Base-by-base conservation (phyloP, 345 rosid species). In the Pseudoturritis turrita region DNA sequence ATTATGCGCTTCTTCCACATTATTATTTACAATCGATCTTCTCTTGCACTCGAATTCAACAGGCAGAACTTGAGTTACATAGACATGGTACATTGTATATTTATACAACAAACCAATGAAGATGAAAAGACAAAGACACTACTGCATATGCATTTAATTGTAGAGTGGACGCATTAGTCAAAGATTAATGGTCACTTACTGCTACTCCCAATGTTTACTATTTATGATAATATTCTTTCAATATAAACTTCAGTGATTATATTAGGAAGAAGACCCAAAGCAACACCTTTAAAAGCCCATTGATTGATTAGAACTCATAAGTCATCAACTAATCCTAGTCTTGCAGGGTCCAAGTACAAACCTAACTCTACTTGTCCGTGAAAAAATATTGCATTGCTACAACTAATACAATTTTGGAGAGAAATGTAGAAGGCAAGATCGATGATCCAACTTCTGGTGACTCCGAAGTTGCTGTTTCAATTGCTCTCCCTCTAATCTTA, bases 321-420 rank as follows among this genome's bases (percentile, higher is more conserved):
- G n/a, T n/a, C n/a, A n/a, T n/a, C n/a, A n/a, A n/a, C n/a, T n/a
- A n/a, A n/a, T n/a, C n/a, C n/a, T n/a, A n/a, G n/a, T n/a, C n/a
- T n/a, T n/a, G n/a, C n/a, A n/a, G n/a, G n/a, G n/a, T n/a, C n/a
- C n/a, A n/a, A n/a, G n/a, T n/a, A n/a, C n/a, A n/a, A n/a, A n/a
- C n/a, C n/a, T n/a, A n/a, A n/a, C n/a, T n/a, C 74, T 75, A 75
- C 21, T 68, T 61, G 49, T 75, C 44, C 43, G 74, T 68, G 74
- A 57, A 81, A 73, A 78, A 85, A 72, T 81, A 83, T 67, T 88
- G 92, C 96, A 89, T 91, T 26, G 73, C 81, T 46, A 82, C 96
- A 28, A 85, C 89, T 47, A 91, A 58, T 29, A 85, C 33, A 51
- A 93, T 68, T 75, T 83, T 90, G 6, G 85, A 31, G 45, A 85